Evolutionary conservation across 192 early-diverging fungal genomes (phyloP).

Genomic region (Backusella psychrophila): DNA sequence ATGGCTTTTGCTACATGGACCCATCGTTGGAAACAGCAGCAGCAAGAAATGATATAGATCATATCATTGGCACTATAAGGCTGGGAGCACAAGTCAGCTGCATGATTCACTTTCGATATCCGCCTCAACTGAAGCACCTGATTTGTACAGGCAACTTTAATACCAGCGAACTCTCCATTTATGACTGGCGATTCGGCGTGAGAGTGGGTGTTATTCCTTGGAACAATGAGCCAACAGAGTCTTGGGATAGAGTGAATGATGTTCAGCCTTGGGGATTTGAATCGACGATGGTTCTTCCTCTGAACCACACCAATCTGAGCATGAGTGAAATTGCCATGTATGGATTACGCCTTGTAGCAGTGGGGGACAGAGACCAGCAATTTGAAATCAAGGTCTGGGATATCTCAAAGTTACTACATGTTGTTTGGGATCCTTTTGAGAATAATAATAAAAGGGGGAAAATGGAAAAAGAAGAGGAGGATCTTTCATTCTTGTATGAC

Average conservation of each 20-base stretch:
- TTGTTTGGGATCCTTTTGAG: constrained; percentile 18
- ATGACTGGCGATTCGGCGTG: constrained; percentile 35
- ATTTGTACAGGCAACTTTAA: constrained; percentile 26
- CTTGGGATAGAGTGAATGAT: background rate
- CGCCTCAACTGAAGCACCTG: constrained; percentile 29
- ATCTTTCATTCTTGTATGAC: background rate
- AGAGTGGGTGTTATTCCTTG: constrained; percentile 28
- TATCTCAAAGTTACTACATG: constrained; percentile 18
- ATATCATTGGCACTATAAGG: constrained; percentile 13
- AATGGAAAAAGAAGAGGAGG: background rate
- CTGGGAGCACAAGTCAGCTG: constrained; percentile 30
- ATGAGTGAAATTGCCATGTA: background rate
- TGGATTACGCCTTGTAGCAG: constrained; percentile 21
- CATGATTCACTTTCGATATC: constrained; percentile 35
- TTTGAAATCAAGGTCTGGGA: constrained; percentile 30
- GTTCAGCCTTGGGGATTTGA: constrained; percentile 28
- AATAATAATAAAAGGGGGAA: background rate
- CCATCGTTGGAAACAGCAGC: background rate
- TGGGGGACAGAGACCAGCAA: constrained; percentile 25
- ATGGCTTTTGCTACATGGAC: background rate
- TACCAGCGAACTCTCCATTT: constrained; percentile 28
- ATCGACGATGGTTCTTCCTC: constrained; percentile 19
- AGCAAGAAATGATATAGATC: background rate
- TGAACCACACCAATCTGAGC: background rate
- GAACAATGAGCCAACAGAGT: background rate